Evolutionary conservation across 768 basidiomycete species (phyloP), one percentile per base, ranked within the genome.

Genomic region (Pleurotus salmoneostramineus): DNA sequence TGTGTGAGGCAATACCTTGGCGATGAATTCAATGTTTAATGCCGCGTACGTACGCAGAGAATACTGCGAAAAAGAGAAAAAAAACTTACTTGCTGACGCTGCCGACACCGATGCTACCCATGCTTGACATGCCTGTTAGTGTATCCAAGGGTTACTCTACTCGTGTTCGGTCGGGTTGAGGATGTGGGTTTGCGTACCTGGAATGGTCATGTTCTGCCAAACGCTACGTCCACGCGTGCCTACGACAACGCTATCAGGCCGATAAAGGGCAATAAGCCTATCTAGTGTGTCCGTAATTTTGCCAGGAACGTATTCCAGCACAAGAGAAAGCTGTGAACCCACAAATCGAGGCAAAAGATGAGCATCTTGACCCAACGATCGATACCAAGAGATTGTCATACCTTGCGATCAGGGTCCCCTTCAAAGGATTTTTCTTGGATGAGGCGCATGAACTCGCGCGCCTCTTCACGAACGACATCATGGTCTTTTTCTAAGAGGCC

Each of bases 251-350:
- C 91, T 89, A 69, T 96, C 94, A 4, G 93, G 93, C 36, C 91
- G 88, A 66, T 96, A 95, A 5, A 97, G 81, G 0, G 93, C 91
- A 62, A 96, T 95, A 59, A 95, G 83, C 52, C 95, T 88, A 66
- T 98, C 93, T 56, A 98, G 87, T 7, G 91, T 92, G 51, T 89
- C 85, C 0, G 93, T 92, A 4, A 96, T 84, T 57, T 87, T 88
- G 34, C 96, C 97, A 0, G 95, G 92, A 50, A 98, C 91, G 68
- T 90, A 95, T 74, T 98, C 96, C 43, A 98, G 85, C 51, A 97
- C 88, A 51, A 99, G 81, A 0, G 91, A 94, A 31, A 98, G 80
- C 87, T 92, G 60, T 2, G 57, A 43, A 27, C 42, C 21, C 34
- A 17, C 27, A 33, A 55, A 45, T 45, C 44, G 44, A 17, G 44